A percentile compares a stretch with the other conserved stretches of the same genome.
phyloP scores from a whole-genome alignment of 2,329 filamentous ascomycete species.

The Bimuria novae-zelandiae region DNA sequence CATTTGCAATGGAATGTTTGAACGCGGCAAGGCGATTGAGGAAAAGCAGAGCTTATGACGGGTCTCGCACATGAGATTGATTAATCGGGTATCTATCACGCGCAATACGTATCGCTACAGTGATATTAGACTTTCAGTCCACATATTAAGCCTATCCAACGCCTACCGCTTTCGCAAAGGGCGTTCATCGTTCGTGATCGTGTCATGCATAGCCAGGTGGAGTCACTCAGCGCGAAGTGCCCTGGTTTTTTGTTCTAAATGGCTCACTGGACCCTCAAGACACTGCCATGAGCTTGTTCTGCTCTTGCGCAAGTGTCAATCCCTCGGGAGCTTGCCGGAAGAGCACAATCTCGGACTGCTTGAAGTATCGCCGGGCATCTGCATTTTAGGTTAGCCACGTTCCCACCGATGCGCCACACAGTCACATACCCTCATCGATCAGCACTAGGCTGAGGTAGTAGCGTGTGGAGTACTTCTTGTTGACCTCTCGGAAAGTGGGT shows the following conservation, averaged over 20 bases:
- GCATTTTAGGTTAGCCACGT: conserved; percentile 25
- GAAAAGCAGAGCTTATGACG: not conserved
- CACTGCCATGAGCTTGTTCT: conserved; percentile 50
- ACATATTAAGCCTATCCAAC: conserved; percentile 1
- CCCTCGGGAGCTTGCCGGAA: conserved; percentile 74
- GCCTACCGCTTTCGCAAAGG: not conserved
- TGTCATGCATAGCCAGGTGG: conserved; percentile 3
- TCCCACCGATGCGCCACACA: conserved; percentile 16
- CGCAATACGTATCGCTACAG: not conserved
- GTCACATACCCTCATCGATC: conserved; percentile 79
- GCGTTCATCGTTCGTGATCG: not conserved
- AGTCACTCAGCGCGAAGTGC: conserved; percentile 8
- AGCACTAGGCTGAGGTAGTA: conserved; percentile 97
- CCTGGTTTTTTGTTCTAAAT: not conserved
- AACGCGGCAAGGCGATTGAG: too few relatives aligned
- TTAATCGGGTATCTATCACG: not conserved
- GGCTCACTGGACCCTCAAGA: conserved; percentile 27
- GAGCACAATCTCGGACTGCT: conserved; percentile 97
- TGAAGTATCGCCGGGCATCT: conserved; percentile 98
- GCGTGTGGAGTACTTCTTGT: conserved; percentile 98
- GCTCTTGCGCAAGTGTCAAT: conserved; percentile 53
- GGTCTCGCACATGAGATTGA: not conserved
- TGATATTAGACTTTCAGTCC: not conserved
- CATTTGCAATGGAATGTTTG: too few relatives aligned
- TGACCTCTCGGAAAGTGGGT: conserved; percentile 97